Conservation (phyloP, 176 grass and related monocot genomes). For the Carex pumila region DNA sequence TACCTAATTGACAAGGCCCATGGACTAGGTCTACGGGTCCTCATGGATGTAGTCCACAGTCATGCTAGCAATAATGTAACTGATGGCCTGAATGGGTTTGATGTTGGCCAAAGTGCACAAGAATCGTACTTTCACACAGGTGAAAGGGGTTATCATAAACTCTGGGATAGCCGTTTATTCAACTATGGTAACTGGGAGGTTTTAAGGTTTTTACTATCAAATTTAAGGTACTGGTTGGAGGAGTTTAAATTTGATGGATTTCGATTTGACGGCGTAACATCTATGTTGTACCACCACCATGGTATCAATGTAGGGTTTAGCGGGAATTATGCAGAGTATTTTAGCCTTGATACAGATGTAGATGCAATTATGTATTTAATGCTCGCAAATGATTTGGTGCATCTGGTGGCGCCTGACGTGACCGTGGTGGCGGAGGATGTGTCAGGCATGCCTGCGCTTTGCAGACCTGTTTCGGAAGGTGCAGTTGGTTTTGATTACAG, state of each 20-base stretch:
- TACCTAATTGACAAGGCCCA: conserved; percentile 97
- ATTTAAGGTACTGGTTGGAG: conserved; percentile 93
- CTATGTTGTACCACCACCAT: conserved; percentile 97
- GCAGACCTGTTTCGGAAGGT: conserved; percentile 70
- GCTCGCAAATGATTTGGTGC: conserved; percentile 84
- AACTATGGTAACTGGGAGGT: conserved; percentile 97
- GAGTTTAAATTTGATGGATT: conserved; percentile 96
- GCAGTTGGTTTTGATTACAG: conserved; percentile 92
- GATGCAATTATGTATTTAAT: conserved; percentile 89
- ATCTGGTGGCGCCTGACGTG: conserved; percentile 62
- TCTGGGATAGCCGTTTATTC: conserved; percentile 95
- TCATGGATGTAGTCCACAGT: conserved; percentile 95
- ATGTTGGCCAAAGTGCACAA: conserved; percentile 67
- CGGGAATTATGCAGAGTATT: conserved; percentile 84
- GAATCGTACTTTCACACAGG: conserved; percentile 87
- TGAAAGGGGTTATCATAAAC: conserved; percentile 78
- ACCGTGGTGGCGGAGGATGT: conserved; percentile 93
- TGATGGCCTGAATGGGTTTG: conserved; percentile 96
- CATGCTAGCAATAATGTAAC: conserved; percentile 74
- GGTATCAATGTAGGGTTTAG: conserved; percentile 71
- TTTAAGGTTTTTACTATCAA: conserved; percentile 89
- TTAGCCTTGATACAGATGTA: conserved; percentile 76
- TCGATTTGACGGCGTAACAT: conserved; percentile 86
- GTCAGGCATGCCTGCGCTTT: conserved; percentile 95
- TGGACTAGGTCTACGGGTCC: conserved; percentile 65